Base-by-base conservation (phyloP, 108 stramenopile genomes). In the Pinguiococcus pyrenoidosus region DNA sequence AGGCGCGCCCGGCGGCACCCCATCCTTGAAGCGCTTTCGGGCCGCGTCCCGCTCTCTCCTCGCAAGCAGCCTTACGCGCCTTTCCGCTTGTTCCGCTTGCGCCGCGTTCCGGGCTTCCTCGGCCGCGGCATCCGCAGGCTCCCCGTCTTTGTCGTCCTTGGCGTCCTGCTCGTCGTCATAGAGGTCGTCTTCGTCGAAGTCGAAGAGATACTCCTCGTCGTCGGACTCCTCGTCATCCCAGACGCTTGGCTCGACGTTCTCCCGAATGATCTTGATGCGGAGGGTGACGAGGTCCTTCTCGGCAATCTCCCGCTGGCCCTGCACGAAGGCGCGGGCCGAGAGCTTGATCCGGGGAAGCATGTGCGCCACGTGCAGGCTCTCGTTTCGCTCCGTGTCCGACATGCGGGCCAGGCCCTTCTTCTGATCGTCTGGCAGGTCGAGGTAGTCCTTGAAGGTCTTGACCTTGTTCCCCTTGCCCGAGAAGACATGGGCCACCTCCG, bases 221-320 rank as follows among this genome's bases (percentile, higher is more conserved):
- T n/a, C n/a, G n/a, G n/a, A n/a, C n/a, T n/a, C n/a, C n/a, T n/a
- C n/a, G n/a, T n/a, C n/a, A n/a, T n/a, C n/a, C n/a, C n/a, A n/a
- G n/a, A n/a, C n/a, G n/a, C n/a, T n/a, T n/a, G n/a, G n/a, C n/a
- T n/a, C n/a, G n/a, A 93, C 46, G 51, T 97, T 92, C 61, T 81
- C 78, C 20, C 90, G 84, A 12, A 82, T 85, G 18, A 93, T 54
- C 6, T 62, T 85, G 18, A 97, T 89, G 10, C 52, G 53, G 36
- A 93, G 74, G 32, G 91, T 93, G 41, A 87, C 85, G 46, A 97
- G 56, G 68, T 97, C 95, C 22, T 58, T 38, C 34, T 88, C 89
- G 46, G 87, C 89, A 56, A 76, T 69, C 59, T 97, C 90, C 56
- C 84, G 84, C 37, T 96, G 91, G 56, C 93, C 95, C 59, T 96